Base-by-base conservation (phyloP, 257 asterid species). In the Primulina eburnea region DNA sequence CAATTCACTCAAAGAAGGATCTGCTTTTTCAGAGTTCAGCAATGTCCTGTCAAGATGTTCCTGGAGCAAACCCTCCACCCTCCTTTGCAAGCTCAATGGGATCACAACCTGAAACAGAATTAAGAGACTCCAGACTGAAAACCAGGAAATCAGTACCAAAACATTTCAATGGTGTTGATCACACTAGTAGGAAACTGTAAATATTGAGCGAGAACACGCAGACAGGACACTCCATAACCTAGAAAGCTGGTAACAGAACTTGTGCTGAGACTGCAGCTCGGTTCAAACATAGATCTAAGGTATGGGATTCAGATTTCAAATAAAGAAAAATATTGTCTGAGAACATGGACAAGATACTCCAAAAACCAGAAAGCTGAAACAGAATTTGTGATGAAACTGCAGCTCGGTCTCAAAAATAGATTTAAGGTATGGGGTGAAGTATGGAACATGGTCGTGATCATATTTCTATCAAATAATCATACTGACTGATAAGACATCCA, bases 61-160 rank as follows among this genome's bases (percentile, higher is more conserved):
- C 82, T 93, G 97, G 71, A 93, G 99, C 82, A 93, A 77, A 76
- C 96, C 89, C 76, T 93, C 99, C 43, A 93, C 99, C 80, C 99
- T 89, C 79, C 97, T 87, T 75, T 93, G 97, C 86, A 93, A 86
- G 86, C 99, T 84, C 82, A 93, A 73, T 56, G 99, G 97, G 63
- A 93, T 80, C 35, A 90, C 96, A 69, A 93, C 97, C 99, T 93
- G 78, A 79, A 59, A 72, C 38, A 29, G 71, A 58, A 4, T 56
- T 64, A 34, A 32, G 34, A 71, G 17, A 76, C 57, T 71, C 40
- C 71, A 50, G 50, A 50, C 68, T 67, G 63, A 70, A 32, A 65
- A 68, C 14, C 50, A 37, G 43, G 11, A 9, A 4, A 9, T 32
- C 64, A 18, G 20, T 14, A 16, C 33, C 24, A 30, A 34, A 18